Conservation (phyloP, 768 basidiomycete species). For the Leccinum obscurum region DNA sequence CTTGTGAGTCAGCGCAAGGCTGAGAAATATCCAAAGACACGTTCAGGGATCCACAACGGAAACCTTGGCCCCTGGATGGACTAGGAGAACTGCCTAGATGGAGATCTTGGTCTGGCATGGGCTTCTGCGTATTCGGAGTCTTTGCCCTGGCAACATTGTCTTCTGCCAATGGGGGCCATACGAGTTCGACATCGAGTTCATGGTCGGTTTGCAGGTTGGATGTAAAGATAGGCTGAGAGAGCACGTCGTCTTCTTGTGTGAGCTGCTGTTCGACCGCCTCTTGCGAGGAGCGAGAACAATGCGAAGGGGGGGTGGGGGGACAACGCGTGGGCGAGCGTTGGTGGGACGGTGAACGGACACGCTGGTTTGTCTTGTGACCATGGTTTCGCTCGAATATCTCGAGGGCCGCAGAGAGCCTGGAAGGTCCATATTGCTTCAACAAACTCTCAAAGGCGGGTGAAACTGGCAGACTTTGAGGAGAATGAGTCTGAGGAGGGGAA, state of each 20-base stretch:
- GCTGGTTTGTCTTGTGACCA: conserved; percentile 4
- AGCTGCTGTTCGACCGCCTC: conserved; percentile 49
- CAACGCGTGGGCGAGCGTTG: conserved; percentile 7
- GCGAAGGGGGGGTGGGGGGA: conserved; percentile 25
- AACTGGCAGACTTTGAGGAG: conserved; percentile 13
- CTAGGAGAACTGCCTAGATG: conserved; percentile 1
- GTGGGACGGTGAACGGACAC: background rate
- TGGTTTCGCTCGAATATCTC: conserved; percentile 22
- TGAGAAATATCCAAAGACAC: conserved; percentile 12
- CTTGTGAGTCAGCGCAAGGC: conserved; percentile 9
- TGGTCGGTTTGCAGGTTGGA: conserved; percentile 4
- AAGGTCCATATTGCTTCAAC: conserved; percentile 8
- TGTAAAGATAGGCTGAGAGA: conserved; percentile 2
- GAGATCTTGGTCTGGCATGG: background rate
- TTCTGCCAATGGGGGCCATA: conserved; percentile 26
- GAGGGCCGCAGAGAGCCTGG: conserved; percentile 15
- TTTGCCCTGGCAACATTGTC: conserved; percentile 8
- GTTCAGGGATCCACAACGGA: conserved; percentile 25
- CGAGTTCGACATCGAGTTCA: conserved; percentile 23
- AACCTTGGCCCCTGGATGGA: conserved; percentile 13
- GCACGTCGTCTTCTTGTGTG: conserved; percentile 39
- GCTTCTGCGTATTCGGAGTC: background rate
- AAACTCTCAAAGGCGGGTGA: conserved; percentile 26
- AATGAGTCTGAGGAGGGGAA: conserved; percentile 17
- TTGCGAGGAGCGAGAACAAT: conserved; percentile 39